A percentile compares a stretch with the other conserved stretches of the same genome.
phyloP scores from a whole-genome alignment of 2,329 filamentous ascomycete genomes.

The Fusarium foetens region DNA sequence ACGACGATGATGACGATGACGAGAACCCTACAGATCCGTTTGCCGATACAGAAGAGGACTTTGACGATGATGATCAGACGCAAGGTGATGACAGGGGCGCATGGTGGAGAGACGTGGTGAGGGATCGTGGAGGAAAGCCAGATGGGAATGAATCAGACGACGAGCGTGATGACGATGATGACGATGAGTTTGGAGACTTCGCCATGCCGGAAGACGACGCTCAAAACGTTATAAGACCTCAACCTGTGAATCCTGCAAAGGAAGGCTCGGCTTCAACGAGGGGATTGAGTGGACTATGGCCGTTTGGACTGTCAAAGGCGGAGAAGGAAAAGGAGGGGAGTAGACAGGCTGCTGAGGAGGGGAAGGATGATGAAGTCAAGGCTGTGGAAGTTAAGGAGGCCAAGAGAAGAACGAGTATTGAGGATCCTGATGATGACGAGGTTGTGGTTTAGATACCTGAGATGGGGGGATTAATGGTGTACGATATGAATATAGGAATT shows the following conservation, averaged over 20 bases:
- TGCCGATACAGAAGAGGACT: conserved; percentile 65
- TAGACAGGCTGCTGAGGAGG: conserved; percentile 35
- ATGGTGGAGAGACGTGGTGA: conserved; percentile 61
- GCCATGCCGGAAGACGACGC: conserved; percentile 68
- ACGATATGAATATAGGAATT: conserved; percentile 23
- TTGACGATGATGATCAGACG: conserved; percentile 58
- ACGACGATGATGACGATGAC: conserved; percentile 52
- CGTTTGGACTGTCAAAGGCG: conserved; percentile 60
- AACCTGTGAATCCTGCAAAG: conserved; percentile 62
- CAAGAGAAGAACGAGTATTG: conserved; percentile 65
- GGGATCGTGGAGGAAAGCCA: conserved; percentile 53
- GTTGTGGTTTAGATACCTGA: conserved; percentile 52
- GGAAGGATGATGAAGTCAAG: conserved; percentile 47
- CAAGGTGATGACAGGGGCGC: conserved; percentile 51
- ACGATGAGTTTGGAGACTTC: conserved; percentile 76
- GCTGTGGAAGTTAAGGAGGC: conserved; percentile 66
- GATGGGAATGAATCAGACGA: conserved; percentile 61
- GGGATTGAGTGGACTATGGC: conserved; percentile 66
- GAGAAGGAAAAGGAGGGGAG: conserved; percentile 46
- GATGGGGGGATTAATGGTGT: conserved; percentile 30
- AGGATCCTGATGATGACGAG: conserved; percentile 67
- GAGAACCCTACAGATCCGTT: conserved; percentile 55
- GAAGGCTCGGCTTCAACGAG: conserved; percentile 46
- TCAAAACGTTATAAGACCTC: conserved; percentile 62
- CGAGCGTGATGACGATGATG: conserved; percentile 64